Evolutionary conservation across 345 rosid species (phyloP), one percentile per base, ranked within the genome.

Genomic region (Salix arbutifolia): DNA sequence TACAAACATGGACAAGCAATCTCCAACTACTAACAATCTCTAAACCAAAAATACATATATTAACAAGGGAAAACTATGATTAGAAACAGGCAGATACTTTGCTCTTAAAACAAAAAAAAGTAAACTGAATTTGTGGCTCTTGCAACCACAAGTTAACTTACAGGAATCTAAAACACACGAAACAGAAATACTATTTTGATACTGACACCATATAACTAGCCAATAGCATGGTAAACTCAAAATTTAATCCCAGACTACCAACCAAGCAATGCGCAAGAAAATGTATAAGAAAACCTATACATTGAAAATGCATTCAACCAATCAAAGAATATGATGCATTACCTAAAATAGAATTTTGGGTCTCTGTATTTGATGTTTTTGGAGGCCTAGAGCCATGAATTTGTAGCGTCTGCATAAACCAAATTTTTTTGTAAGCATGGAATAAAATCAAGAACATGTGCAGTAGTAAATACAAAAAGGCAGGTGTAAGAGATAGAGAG

Each of bases 331-430:
- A 23, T 18, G 2, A 66, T 5, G n/a, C 6, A 42, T 71, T 76
- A 92, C 95, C 95, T 85, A 92, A 82, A 65, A 91, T 18, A 25
- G 91, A 86, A 48, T 77, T 81, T 53, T 80, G 77, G 72, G 85
- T 69, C 53, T 80, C 90, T 17, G 82, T 67, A 58, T 78, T 78
- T 40, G 76, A 69, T 72, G 31, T 53, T 25, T 62, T 74, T 16
- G 85, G 80, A 2, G 69, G 76, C 62, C 82, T 86, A 14, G 84
- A 80, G 64, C 85, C 81, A 53, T 73, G 74, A 26, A 73, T 77
- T 50, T 90, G 84, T 50, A 93, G 88, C 84, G 90, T 90, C 97
- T 91, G 88, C 84, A 65, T 31, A 69, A 6, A 44, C 42, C 31
- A 48, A 78, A 19, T 52, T 4, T 0, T 4, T 7, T 25, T 7